Percentiles rank a stretch among this genome's conserved stretches.
Conservation (phyloP, 1,284 basidiomycete species). For the Xerocomus minutiporus region DNA sequence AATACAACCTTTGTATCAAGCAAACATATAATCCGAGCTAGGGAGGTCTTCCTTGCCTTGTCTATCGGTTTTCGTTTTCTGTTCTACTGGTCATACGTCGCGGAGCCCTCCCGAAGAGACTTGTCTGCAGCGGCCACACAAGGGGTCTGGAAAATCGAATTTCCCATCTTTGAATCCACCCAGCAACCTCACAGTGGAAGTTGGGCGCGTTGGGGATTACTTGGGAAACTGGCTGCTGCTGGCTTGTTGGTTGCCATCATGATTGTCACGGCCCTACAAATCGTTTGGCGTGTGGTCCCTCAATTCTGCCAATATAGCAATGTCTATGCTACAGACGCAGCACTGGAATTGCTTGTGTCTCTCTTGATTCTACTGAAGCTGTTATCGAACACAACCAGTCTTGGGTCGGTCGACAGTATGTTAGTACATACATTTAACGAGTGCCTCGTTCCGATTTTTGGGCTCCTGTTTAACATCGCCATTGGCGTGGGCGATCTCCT, state of each 20-base stretch:
- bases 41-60: conserved; percentile 57
- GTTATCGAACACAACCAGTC: conserved; percentile 48
- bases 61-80: conserved; percentile 57
- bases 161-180: conserved; percentile 18
- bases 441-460: conserved; percentile 50
- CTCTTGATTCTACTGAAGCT: conserved; percentile 60
- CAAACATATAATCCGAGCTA: conserved; percentile 42
- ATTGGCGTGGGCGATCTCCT: conserved; percentile 55
- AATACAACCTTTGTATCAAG: conserved; percentile 24
- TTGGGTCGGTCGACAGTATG: conserved; percentile 33
- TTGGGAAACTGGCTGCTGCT: conserved; percentile 52
- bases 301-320: conserved; percentile 41
- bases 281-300: conserved; percentile 55
- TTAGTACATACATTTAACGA: conserved; percentile 37
- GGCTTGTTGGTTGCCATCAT: conserved; percentile 42
- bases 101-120: conserved; percentile 50
- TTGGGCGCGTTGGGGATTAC: conserved; percentile 60
- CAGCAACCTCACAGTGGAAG: conserved; percentile 47
- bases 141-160: conserved; percentile 15
- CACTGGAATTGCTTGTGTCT: conserved; percentile 55
- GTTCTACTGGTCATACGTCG: conserved; percentile 65
- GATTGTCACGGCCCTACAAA: conserved; percentile 51
- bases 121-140: conserved; percentile 16
- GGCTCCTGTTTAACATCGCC: conserved; percentile 49
- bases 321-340: conserved; percentile 55